Base-by-base conservation (phyloP, 441 rosid genomes). In the Omphalea diandra region DNA sequence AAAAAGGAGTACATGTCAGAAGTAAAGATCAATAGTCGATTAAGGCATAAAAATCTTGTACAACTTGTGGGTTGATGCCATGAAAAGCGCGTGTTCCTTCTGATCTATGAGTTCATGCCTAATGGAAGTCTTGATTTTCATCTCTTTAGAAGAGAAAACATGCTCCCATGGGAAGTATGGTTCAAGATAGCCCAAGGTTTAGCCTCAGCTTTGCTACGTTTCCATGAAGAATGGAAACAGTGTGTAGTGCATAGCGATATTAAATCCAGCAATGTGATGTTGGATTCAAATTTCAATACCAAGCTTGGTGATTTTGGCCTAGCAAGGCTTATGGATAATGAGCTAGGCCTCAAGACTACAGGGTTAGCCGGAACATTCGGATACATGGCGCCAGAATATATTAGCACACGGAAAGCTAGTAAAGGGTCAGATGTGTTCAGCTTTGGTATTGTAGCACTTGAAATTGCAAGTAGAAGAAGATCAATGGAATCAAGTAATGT, bases 101-200 rank as follows among this genome's bases (percentile, higher is more conserved):
- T n/a, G n/a, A n/a, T n/a, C n/a, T n/a, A n/a, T n/a, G n/a, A n/a
- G n/a, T n/a, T n/a, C n/a, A n/a, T n/a, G n/a, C n/a, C n/a, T n/a
- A n/a, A n/a, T n/a, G n/a, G n/a, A n/a, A n/a, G n/a, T n/a, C n/a
- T n/a, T n/a, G n/a, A n/a, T n/a, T n/a, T n/a, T n/a, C n/a, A n/a
- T n/a, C n/a, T n/a, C n/a, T n/a, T n/a, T n/a, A 65, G 57, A 41
- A 64, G 59, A 17, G 58, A 70, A 17, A 47, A 43, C 24, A 26
- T 60, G 58, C 65, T 75, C 63, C 63, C 60, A 22, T 78, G 84
- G 88, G 80, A 76, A 4, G 79, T 75, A 52, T 69, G 87, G 27
- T 80, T 73, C 81, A 81, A 76, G 69, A 80, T 83, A 50, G 76
- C 82, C 6, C 78, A 81, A 84, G n/a, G n/a, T n/a, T n/a, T n/a